A percentile compares a stretch with the other conserved stretches of the same genome.
These are phyloP conservation scores for Gamarada debralockiae DNA, from an alignment of 495 filamentous ascomycete species.

Conservation along the genomic window DNA sequence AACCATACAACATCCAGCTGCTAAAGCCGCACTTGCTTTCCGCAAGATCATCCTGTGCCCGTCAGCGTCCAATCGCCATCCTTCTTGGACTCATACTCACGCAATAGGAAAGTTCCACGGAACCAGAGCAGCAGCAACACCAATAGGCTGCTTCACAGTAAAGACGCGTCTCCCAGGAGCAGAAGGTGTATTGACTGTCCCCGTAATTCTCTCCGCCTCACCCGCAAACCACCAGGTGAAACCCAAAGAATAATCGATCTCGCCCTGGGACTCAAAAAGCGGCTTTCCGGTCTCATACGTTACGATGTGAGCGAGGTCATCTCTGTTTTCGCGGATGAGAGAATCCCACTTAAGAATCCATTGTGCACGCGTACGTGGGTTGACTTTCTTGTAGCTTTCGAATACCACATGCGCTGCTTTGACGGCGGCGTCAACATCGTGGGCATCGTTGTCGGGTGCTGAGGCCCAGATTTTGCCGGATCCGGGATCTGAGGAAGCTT, in stretches of 20 bases:
- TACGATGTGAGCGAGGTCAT: constrained; percentile 55
- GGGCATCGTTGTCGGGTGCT: constrained; percentile 53
- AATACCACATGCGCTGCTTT: constrained; percentile 57
- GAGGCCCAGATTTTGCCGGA: constrained; percentile 60
- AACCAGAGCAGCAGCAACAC: constrained; percentile 59
- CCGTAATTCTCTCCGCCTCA: constrained; percentile 68
- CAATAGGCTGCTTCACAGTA: constrained; percentile 67
- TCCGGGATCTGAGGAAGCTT: constrained; percentile 51
- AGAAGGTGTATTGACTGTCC: constrained; percentile 50
- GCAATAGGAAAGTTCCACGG: constrained; percentile 59
- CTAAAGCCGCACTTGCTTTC: constrained; percentile 65
- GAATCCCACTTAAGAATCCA: constrained; percentile 58
- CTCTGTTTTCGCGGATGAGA: constrained; percentile 44
- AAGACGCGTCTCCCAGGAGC: constrained; percentile 60
- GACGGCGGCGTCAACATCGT: constrained; percentile 60
- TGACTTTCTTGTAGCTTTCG: constrained; percentile 54
- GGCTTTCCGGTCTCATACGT: constrained; percentile 66
- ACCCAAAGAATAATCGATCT: constrained; percentile 55
- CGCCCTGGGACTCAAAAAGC: constrained; percentile 51
- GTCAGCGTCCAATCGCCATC: constrained; percentile 34
- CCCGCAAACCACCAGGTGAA: constrained; percentile 65
- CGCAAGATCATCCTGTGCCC: constrained; percentile 60
- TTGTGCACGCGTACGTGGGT: constrained; percentile 57
- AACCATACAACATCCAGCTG: constrained; percentile 68
- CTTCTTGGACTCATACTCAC: constrained; percentile 11